phyloP scores from a whole-genome alignment of 768 basidiomycete species.

The Lentinus tigrinus region DNA sequence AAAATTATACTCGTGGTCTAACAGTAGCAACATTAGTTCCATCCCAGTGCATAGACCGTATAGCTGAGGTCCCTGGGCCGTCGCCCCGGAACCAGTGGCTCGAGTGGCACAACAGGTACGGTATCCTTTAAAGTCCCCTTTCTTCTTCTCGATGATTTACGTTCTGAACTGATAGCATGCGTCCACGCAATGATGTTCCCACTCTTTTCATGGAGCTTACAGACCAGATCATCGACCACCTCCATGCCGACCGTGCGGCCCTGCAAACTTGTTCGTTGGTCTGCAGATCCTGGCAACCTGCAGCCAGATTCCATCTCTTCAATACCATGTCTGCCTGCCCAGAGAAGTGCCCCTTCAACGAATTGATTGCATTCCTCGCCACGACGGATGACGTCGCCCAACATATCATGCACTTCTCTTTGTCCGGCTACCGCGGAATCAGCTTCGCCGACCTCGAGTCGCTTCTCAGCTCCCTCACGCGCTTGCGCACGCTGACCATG shows the following conservation, averaged over 20 bases:
- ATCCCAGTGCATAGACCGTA: too few relatives aligned
- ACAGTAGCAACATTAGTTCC: too few relatives aligned
- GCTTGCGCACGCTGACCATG: too few relatives aligned
- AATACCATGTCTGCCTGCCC: background rate
- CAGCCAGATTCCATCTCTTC: slow-evolving; percentile 26
- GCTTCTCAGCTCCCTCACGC: too few relatives aligned
- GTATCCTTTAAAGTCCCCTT: too few relatives aligned
- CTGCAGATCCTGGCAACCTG: slow-evolving; percentile 27
- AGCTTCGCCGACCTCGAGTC: background rate
- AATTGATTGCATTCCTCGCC: background rate
- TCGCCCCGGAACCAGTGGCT: too few relatives aligned
- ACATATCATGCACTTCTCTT: background rate
- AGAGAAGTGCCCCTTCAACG: background rate
- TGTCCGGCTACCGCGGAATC: background rate
- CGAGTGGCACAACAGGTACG: too few relatives aligned
- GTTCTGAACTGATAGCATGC: too few relatives aligned
- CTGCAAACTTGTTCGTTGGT: slow-evolving; percentile 23
- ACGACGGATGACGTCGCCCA: background rate
- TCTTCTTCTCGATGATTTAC: too few relatives aligned
- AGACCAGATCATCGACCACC: slow-evolving; percentile 28
- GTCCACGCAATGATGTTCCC: too few relatives aligned
- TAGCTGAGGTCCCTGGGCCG: too few relatives aligned
- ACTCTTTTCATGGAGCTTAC: slow-evolving; percentile 32
- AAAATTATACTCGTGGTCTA: too few relatives aligned
- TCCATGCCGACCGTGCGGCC: slow-evolving; percentile 21